Percentiles rank a stretch among this genome's conserved stretches.
Conservation (phyloP, 2,329 filamentous ascomycete species). For the Pseudogymnoascus sp. region DNA sequence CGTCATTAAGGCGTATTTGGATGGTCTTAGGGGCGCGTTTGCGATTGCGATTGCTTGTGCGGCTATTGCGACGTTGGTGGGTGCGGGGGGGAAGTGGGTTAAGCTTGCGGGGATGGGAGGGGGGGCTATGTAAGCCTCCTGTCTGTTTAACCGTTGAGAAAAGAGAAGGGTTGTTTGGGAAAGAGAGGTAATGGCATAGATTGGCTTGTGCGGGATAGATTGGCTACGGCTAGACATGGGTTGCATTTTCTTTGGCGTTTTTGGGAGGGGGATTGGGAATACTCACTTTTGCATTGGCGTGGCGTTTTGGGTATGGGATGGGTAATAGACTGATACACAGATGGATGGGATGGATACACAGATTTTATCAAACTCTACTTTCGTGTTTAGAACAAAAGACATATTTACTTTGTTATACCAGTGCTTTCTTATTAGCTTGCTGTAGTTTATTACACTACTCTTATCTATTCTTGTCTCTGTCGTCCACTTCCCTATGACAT, state of each 20-base stretch:
- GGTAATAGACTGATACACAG: neutral
- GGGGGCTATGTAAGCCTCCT: neutral
- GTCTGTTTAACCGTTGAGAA: neutral
- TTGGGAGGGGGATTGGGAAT: neutral
- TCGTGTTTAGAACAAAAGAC: neutral
- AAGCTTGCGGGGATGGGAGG: neutral
- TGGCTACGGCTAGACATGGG: neutral
- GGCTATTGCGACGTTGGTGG: conserved; percentile 32
- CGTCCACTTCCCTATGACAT: neutral
- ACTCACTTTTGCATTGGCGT: neutral
- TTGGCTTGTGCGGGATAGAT: neutral
- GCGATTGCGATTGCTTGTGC: conserved; percentile 46
- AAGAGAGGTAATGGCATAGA: neutral
- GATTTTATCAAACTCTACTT: neutral
- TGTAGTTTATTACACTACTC: neutral
- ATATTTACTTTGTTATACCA: neutral
- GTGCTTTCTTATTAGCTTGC: neutral
- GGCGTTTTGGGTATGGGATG: neutral
- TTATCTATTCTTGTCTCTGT: neutral
- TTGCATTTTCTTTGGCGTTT: neutral
- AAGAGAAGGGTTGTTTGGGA: neutral
- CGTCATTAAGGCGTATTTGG: conserved; percentile 54
- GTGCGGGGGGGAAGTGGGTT: conserved; percentile 31
- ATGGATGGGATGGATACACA: neutral
- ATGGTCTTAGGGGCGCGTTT: conserved; percentile 54